Evolutionary conservation across 169 alveolate species (phyloP).

Genomic region (Babesia caballi): DNA sequence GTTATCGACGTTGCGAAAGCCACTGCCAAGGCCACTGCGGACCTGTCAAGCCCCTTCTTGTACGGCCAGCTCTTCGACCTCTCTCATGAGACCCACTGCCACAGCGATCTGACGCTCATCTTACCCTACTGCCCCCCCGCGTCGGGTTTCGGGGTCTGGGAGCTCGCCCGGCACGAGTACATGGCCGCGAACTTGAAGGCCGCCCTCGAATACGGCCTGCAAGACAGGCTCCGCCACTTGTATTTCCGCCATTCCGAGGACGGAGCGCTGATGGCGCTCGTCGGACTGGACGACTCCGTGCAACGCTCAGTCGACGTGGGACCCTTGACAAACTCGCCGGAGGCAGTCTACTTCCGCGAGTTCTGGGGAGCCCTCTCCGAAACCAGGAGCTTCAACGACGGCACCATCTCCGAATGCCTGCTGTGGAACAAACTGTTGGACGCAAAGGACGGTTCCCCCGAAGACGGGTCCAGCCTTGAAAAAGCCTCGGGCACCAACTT

Average conservation of each 20-base stretch:
- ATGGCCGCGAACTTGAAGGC: not conserved
- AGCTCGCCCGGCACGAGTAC: not conserved
- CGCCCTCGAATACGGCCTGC: constrained; percentile 12
- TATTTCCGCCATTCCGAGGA: not conserved
- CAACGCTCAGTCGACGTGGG: constrained; percentile 34
- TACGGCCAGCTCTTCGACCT: constrained; percentile 14
- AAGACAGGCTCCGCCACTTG: constrained; percentile 12
- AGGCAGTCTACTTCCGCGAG: not conserved
- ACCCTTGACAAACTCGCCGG: not conserved
- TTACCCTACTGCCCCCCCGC: not conserved
- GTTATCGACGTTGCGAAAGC: not conserved
- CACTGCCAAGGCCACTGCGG: not conserved
- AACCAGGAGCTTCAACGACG: constrained; percentile 42
- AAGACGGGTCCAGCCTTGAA: not conserved
- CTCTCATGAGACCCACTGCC: not conserved
- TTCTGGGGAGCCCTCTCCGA: constrained; percentile 39
- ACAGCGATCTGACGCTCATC: not conserved
- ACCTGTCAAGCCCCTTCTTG: constrained; percentile 17
- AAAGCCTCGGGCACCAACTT: not conserved
- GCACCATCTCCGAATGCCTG: constrained; percentile 35
- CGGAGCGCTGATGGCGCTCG: not conserved
- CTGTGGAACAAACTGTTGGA: constrained; percentile 5
- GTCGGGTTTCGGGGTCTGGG: constrained; percentile 7
- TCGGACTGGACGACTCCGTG: constrained; percentile 14
- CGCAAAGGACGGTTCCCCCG: not conserved